phyloP scores from a whole-genome alignment of 2,329 filamentous ascomycete genomes.

The Colletotrichum eremochloae region DNA sequence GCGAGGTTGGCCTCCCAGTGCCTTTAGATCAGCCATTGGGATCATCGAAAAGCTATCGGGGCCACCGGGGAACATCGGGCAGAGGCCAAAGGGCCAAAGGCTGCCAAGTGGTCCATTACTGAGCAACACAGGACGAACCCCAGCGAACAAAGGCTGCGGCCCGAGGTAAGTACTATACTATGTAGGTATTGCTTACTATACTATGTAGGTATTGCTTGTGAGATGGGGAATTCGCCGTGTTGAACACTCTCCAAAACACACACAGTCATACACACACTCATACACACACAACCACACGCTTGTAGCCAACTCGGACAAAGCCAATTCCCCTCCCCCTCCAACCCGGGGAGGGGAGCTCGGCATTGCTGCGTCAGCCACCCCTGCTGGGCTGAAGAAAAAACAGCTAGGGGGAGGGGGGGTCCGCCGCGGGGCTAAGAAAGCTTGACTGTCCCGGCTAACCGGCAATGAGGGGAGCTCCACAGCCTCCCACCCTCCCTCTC shows the following conservation, averaged over 20 bases:
- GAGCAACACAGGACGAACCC: constrained; percentile 33
- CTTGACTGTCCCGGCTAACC: constrained; percentile 35
- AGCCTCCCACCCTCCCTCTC: background rate
- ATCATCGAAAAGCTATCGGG: too few relatives aligned
- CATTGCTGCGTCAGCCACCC: constrained; percentile 38
- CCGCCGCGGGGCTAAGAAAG: constrained; percentile 26
- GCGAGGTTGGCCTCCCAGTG: background rate
- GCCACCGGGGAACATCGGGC: background rate
- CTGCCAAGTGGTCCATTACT: background rate
- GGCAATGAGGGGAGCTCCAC: constrained; percentile 34
- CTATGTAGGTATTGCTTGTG: background rate
- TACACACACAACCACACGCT: background rate
- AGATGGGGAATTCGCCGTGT: constrained; percentile 17
- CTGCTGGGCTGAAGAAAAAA: constrained; percentile 34
- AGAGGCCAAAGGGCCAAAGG: background rate
- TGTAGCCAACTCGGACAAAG: constrained; percentile 21
- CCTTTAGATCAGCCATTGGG: background rate
- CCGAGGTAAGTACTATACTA: too few relatives aligned
- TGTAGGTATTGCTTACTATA: background rate
- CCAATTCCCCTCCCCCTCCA: background rate
- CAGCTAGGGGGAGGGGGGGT: too few relatives aligned
- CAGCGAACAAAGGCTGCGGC: background rate
- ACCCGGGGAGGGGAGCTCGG: constrained; percentile 31
- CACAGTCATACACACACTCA: background rate
- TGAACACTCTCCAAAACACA: background rate